Conservation (phyloP, 352 stramenopile species). For the Saprolegnia diclina region DNA sequence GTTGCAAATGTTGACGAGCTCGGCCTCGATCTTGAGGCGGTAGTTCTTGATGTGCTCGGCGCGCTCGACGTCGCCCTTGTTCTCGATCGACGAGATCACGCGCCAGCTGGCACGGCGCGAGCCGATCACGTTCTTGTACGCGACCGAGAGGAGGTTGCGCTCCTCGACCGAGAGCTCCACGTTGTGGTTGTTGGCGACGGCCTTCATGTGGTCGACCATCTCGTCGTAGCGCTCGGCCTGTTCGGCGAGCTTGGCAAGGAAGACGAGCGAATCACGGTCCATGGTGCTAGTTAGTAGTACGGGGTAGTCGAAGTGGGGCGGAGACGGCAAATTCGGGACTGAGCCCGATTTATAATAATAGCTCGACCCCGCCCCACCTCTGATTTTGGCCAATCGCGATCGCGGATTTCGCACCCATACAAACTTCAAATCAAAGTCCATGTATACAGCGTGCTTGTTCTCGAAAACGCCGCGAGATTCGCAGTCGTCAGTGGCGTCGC, state of each 20-base stretch:
- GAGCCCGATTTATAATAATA: conserved; percentile 1
- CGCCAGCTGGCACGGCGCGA: conserved; percentile 97
- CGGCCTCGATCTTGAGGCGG: conserved; percentile 94
- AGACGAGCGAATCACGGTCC: conserved; percentile 75
- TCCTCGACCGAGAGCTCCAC: conserved; percentile 98
- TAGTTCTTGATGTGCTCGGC: conserved; percentile 88
- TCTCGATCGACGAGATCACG: conserved; percentile 98
- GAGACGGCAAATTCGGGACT: conserved; percentile 23
- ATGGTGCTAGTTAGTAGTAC: conserved; percentile 32
- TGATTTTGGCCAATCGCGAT: conserved; percentile 15
- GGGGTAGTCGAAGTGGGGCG: conserved; percentile 8
- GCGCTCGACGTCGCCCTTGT: conserved; percentile 94
- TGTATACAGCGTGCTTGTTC: background rate
- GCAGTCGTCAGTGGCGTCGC: background rate
- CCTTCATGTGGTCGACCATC: conserved; percentile 97
- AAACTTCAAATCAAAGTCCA: background rate
- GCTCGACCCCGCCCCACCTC: background rate
- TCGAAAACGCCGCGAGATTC: background rate
- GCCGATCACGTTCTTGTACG: conserved; percentile 98
- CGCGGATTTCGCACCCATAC: background rate
- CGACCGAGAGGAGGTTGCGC: conserved; percentile 94
- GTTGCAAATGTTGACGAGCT: conserved; percentile 96
- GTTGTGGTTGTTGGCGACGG: conserved; percentile 94
- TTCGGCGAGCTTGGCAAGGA: conserved; percentile 77
- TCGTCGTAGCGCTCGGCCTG: conserved; percentile 86